A percentile compares a stretch with the other conserved stretches of the same genome.
These are phyloP conservation scores for Akanthomyces dipterigenus DNA, from an alignment of 2,329 filamentous ascomycete genomes.

Conservation along the genomic window DNA sequence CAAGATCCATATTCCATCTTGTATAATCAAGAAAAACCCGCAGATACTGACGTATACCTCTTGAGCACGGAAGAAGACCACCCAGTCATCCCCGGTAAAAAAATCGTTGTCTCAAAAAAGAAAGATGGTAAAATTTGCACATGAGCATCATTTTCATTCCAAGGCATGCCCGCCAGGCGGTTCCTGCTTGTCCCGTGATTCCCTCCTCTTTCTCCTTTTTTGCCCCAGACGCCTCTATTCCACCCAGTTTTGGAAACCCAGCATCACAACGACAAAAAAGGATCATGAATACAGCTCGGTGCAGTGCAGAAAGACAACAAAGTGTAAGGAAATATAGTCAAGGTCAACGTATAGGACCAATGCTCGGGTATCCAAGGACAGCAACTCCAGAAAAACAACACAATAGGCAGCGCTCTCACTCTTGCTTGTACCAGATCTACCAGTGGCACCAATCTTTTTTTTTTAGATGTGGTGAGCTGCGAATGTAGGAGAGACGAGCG, in stretches of 20 bases:
- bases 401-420: background rate
- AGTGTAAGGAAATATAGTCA: background rate
- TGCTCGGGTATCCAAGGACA: constrained; percentile 28
- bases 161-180: background rate
- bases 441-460: background rate
- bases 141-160: background rate
- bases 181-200: background rate
- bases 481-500: background rate
- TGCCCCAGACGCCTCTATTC: constrained; percentile 33
- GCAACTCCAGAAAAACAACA: constrained; percentile 20
- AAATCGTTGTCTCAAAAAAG: background rate
- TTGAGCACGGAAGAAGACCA: background rate
- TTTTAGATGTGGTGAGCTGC: background rate
- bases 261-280: constrained; percentile 38
- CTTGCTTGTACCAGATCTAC: background rate
- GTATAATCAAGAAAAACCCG: background rate
- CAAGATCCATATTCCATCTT: background rate
- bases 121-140: background rate
- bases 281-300: background rate
- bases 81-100: background rate
- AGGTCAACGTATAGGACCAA: constrained; percentile 21
- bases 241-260: constrained; percentile 17
- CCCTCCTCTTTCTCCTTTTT: constrained; percentile 7
- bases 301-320: background rate
- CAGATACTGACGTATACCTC: constrained; percentile 3